These are phyloP conservation scores for Agrocybe praecox DNA, from an alignment of 768 basidiomycete species.

Conservation along the genomic window DNA sequence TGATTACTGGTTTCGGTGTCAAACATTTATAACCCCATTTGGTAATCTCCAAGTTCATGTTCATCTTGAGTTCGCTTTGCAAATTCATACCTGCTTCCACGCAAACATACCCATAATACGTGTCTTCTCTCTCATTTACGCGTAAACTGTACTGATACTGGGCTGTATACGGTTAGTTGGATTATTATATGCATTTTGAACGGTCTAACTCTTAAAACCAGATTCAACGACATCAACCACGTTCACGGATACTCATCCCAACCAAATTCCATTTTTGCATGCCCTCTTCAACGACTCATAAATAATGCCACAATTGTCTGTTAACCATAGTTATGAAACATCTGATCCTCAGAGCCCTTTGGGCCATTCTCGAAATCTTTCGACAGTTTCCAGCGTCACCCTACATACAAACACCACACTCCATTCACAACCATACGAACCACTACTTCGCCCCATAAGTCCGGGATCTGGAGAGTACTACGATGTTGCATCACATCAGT, in stretches of 20 bases:
- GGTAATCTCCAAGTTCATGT: slow-evolving; percentile 15
- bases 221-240: slow-evolving; percentile 7
- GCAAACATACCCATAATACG: slow-evolving; percentile 8
- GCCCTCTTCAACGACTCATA: slow-evolving; percentile 1
- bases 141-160: slow-evolving; percentile 10
- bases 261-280: slow-evolving; percentile 12
- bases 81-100: slow-evolving; percentile 3
- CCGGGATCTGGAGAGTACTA: slow-evolving; percentile 35
- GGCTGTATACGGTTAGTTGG: neutral
- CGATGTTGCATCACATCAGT: slow-evolving; percentile 39
- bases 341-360: slow-evolving; percentile 33
- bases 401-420: slow-evolving; percentile 40
- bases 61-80: neutral
- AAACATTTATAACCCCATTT: slow-evolving; percentile 15
- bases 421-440: slow-evolving; percentile 45
- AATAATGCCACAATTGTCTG: slow-evolving; percentile 56
- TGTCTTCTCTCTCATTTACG: slow-evolving; percentile 16
- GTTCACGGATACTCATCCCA: neutral
- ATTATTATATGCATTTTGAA: neutral
- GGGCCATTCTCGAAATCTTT: slow-evolving; percentile 44
- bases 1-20: slow-evolving; percentile 11
- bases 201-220: slow-evolving; percentile 6
- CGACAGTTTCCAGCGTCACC: slow-evolving; percentile 39
- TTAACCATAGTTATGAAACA: slow-evolving; percentile 44
- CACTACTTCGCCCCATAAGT: slow-evolving; percentile 39